Percentiles rank a stretch among this genome's conserved stretches.
These are phyloP conservation scores for Bocquillonia castaneifolia DNA, from an alignment of 441 rosid genomes.

Conservation along the genomic window DNA sequence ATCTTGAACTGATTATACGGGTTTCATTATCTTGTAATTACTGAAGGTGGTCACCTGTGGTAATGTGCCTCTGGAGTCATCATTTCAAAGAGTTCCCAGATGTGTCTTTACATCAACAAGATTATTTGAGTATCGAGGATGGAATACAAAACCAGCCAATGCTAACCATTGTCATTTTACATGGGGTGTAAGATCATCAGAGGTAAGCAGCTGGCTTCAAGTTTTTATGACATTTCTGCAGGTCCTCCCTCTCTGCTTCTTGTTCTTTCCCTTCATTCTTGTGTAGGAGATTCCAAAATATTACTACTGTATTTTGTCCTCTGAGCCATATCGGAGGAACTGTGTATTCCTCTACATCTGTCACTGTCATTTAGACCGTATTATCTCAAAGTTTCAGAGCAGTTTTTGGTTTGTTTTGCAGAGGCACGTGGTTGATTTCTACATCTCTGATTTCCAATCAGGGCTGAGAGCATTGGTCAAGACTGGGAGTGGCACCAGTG, in stretches of 20 bases:
- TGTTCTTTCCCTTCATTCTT: neutral
- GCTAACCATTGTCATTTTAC: conserved; percentile 86
- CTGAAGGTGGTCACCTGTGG: conserved; percentile 97
- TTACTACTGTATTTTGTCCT: no score
- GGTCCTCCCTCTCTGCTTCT: neutral
- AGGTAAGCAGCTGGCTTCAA: conserved; percentile 60
- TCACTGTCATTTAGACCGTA: no score
- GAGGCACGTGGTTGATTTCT: conserved; percentile 99
- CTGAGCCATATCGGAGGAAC: no score
- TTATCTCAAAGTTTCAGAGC: no score
- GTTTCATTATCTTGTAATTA: no score
- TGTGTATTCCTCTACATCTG: no score
- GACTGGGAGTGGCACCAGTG: conserved; percentile 68
- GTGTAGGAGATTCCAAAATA: no score
- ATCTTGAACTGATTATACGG: no score
- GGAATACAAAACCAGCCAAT: conserved; percentile 94
- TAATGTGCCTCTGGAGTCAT: conserved; percentile 92
- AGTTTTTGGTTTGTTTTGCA: conserved; percentile 32
- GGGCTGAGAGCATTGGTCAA: conserved; percentile 88
- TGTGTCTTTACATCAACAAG: conserved; percentile 92
- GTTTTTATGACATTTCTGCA: neutral
- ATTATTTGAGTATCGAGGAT: conserved; percentile 88
- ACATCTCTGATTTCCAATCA: conserved; percentile 98
- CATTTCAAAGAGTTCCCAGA: conserved; percentile 90
- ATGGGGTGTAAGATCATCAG: conserved; percentile 88